Base-by-base conservation (phyloP, 805 yeast species). In the Candida chauliodis region DNA sequence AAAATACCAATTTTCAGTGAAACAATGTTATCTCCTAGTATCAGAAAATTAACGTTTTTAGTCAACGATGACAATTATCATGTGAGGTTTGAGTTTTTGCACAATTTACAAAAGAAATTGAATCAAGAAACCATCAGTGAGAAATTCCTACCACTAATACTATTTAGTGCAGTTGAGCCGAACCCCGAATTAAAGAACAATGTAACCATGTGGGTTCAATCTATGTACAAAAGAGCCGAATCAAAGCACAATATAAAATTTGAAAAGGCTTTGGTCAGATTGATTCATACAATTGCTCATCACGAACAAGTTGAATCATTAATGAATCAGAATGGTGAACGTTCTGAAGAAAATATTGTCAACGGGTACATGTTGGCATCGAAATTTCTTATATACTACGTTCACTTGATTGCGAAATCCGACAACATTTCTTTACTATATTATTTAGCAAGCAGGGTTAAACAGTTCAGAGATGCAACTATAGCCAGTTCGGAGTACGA, bases 111-210 rank as follows among this genome's bases (percentile, higher is more conserved):
- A 42, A 68, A 69, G 24, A 66, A 68, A 38, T 59, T 84, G 34
- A 70, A 79, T 19, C 57, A 61, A 18, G 78, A 72, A 36, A 45
- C 55, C 8, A 69, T 88, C 3, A 78, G 95, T 0, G 81, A 80
- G 39, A 71, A 78, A 43, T 87, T 80, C 49, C 51, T 84, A 30
- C 81, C 88, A 0, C 55, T 86, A 16, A 63, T 85, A 0, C 86
- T 83, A 53, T 82, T 85, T 53, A 68, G 75, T 49, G 95, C 93
- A 0, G 79, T 77, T 51, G 97, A 89, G 51, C 91, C 95, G 0
- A 72, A 75, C 20, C 49, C 48, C 2, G 57, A 58, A 1, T 53
- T 87, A 27, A 75, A 69, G 43, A 56, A 61, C 1, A 73, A 76
- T 28, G 72, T 78, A 0, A 68, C 69, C 25, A 82, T 81, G 1